Conservation (phyloP, 306 rosid genomes). For the Cyclanthera cordifolia region DNA sequence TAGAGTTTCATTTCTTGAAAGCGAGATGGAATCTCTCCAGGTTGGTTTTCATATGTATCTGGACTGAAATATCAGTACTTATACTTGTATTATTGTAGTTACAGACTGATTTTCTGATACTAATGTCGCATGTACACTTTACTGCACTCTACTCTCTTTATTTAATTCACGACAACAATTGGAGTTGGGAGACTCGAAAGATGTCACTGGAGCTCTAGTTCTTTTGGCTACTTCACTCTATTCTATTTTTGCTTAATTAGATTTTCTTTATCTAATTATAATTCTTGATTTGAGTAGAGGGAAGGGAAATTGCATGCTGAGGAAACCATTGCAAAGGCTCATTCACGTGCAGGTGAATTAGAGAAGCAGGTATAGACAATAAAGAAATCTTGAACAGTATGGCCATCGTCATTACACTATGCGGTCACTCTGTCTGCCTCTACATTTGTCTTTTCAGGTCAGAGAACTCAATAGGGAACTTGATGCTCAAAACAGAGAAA, state of each 20-base stretch:
- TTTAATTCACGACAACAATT: too few relatives aligned
- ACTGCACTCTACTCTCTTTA: neutral
- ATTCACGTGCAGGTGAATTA: conserved; percentile 73
- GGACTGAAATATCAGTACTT: neutral
- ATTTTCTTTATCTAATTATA: neutral
- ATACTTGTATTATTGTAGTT: neutral
- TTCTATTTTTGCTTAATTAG: neutral
- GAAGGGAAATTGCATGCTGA: conserved; percentile 34
- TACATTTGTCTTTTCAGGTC: conserved; percentile 33
- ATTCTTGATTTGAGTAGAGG: conserved; percentile 26
- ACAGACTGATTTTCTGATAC: neutral
- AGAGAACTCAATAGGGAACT: conserved; percentile 45
- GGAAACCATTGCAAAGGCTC: conserved; percentile 57
- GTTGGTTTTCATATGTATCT: conserved; percentile 23
- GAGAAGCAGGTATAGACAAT: conserved; percentile 62
- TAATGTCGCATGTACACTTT: neutral
- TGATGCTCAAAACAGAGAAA: conserved; percentile 42
- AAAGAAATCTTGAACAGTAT: conserved; percentile 8
- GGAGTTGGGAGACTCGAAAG: too few relatives aligned
- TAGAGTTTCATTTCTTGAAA: conserved; percentile 41
- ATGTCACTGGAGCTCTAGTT: too few relatives aligned
- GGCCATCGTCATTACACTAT: neutral
- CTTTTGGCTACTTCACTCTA: neutral
- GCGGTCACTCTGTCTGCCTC: neutral
- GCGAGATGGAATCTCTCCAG: conserved; percentile 66